phyloP scores from a whole-genome alignment of 73 alveolate species.

The Paramecium primaurelia region DNA sequence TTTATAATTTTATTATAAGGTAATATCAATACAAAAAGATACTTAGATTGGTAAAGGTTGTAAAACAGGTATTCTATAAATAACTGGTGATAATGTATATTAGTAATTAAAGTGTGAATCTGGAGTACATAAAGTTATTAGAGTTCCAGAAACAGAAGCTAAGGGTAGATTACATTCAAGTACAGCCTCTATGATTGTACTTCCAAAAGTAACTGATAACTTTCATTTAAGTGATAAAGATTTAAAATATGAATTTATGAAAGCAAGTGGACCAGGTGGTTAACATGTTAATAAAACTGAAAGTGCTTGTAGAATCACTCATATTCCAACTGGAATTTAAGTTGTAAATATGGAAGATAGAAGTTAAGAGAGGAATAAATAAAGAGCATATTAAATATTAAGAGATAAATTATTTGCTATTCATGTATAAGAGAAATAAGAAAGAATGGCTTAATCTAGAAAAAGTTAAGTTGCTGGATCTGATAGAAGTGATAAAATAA shows the following conservation, averaged over 20 bases:
- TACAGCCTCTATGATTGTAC: constrained; percentile 76
- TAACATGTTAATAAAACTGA: constrained; percentile 89
- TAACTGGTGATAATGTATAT: constrained; percentile 70
- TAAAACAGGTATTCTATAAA: constrained; percentile 66
- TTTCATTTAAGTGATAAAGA: constrained; percentile 61
- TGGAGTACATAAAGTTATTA: constrained; percentile 89
- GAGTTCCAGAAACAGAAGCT: constrained; percentile 90
- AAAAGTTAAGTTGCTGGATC: constrained; percentile 70
- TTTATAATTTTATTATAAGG: neutral
- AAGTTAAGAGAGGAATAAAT: constrained; percentile 73
- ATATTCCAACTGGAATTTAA: constrained; percentile 83
- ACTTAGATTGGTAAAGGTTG: constrained; percentile 70
- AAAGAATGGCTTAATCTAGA: constrained; percentile 50
- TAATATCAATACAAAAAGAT: constrained; percentile 59
- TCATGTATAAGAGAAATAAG: constrained; percentile 55
- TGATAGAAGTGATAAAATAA: constrained; percentile 79
- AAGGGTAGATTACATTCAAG: constrained; percentile 85
- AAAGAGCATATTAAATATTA: constrained; percentile 69
- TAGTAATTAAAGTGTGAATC: constrained; percentile 70
- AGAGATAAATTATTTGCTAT: constrained; percentile 66
- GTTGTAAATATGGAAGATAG: constrained; percentile 81
- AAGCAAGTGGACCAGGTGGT: constrained; percentile 93
- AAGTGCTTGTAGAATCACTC: constrained; percentile 84
- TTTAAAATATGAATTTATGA: constrained; percentile 72
- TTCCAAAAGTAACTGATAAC: constrained; percentile 75